phyloP scores from a whole-genome alignment of 768 basidiomycete species.

The Coprinellus micaceus region DNA sequence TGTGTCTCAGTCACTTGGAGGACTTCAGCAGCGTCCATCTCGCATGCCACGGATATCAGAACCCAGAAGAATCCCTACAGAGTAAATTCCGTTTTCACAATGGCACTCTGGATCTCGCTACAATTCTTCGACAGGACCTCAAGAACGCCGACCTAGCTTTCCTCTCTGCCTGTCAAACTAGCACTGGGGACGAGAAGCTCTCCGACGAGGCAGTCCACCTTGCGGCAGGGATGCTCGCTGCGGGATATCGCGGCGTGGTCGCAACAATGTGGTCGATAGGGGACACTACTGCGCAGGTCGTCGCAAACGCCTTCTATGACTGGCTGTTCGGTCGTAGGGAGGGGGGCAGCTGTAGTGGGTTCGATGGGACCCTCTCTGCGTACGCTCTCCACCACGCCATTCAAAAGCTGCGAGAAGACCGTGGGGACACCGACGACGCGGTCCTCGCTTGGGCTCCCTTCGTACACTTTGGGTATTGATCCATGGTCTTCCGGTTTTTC shows the following conservation, averaged over 20 bases:
- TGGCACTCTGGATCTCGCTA: slow-evolving; percentile 14
- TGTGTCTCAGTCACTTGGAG: slow-evolving; percentile 10
- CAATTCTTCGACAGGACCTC: slow-evolving; percentile 8
- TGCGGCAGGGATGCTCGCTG: slow-evolving; percentile 34
- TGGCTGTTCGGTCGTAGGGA: too few species aligned
- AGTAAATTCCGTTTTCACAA: slow-evolving; percentile 20
- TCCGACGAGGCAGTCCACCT: slow-evolving; percentile 36
- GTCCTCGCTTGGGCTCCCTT: too few species aligned
- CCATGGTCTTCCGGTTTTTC: too few species aligned
- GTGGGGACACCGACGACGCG: too few species aligned
- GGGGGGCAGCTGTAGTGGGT: too few species aligned
- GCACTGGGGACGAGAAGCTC: slow-evolving; percentile 23
- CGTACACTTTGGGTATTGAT: too few species aligned
- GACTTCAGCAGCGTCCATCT: slow-evolving; percentile 24
- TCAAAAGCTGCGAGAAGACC: too few species aligned
- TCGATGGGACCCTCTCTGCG: too few species aligned
- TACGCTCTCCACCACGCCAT: too few species aligned
- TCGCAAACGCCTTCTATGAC: slow-evolving; percentile 29
- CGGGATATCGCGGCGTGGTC: slow-evolving; percentile 28
- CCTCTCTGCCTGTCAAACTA: slow-evolving; percentile 40
- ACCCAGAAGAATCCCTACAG: slow-evolving; percentile 22
- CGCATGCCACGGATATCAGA: slow-evolving; percentile 29
- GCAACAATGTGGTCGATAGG: slow-evolving; percentile 38
- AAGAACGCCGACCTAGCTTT: slow-evolving; percentile 27
- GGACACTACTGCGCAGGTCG: slow-evolving; percentile 26